Conservation (phyloP, 345 rosid species). For the Rhodamnia argentea region DNA sequence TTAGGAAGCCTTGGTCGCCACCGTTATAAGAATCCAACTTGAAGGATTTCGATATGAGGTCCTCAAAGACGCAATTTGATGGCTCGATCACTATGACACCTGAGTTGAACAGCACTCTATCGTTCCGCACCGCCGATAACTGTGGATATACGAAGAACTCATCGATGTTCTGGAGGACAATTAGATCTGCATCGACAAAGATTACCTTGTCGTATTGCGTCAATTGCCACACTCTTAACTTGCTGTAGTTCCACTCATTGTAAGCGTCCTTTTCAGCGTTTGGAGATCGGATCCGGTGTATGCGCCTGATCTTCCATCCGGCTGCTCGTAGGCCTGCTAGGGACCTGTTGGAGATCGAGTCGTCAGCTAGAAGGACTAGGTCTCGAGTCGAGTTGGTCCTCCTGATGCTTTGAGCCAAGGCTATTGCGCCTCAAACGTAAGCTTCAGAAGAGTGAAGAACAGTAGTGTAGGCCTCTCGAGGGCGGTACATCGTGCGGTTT, state of each 20-base stretch:
- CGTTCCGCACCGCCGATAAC: constrained; percentile 48
- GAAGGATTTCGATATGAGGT: constrained; percentile 30
- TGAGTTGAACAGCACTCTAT: constrained; percentile 45
- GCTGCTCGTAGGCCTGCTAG: constrained; percentile 37
- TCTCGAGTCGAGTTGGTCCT: constrained; percentile 35
- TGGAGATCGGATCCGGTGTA: constrained; percentile 56
- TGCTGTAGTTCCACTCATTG: constrained; percentile 95
- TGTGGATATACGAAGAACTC: constrained; percentile 48
- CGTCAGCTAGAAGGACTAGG: constrained; percentile 66
- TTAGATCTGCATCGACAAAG: constrained; percentile 65
- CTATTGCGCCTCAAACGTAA: constrained; percentile 87
- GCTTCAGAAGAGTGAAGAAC: constrained; percentile 80
- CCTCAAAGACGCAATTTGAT: constrained; percentile 47
- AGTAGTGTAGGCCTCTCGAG: constrained; percentile 58
- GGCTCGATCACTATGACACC: constrained; percentile 91
- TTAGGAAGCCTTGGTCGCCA: constrained; percentile 85
- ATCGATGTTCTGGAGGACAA: constrained; percentile 46
- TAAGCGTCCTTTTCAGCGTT: constrained; percentile 38
- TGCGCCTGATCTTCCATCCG: constrained; percentile 48
- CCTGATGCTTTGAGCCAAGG: constrained; percentile 70
- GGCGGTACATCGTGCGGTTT: neutral
- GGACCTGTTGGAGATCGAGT: constrained; percentile 28
- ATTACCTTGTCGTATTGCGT: constrained; percentile 46
- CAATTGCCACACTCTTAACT: constrained; percentile 69
- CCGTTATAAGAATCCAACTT: constrained; percentile 56